These are phyloP conservation scores for Phyllosticta citribraziliensis DNA, from an alignment of 2,329 filamentous ascomycete genomes.

Conservation along the genomic window DNA sequence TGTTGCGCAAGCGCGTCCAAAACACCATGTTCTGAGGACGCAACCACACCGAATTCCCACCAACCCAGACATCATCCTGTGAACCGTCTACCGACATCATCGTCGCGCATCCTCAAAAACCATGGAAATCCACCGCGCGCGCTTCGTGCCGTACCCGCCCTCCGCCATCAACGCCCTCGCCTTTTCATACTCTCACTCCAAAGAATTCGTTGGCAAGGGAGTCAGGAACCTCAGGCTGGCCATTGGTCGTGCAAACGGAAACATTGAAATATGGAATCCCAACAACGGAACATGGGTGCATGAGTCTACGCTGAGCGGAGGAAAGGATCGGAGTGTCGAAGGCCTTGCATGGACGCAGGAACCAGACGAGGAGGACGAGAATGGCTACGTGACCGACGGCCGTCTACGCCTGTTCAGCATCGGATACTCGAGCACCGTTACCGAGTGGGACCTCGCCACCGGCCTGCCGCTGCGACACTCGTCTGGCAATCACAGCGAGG, in stretches of 20 bases:
- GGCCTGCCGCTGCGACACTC: conserved; percentile 71
- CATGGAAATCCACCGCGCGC: conserved; percentile 96
- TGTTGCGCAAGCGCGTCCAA: neutral
- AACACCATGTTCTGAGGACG: neutral
- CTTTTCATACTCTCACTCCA: conserved; percentile 65
- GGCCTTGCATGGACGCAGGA: conserved; percentile 87
- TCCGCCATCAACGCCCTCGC: conserved; percentile 90
- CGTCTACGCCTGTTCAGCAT: conserved; percentile 88
- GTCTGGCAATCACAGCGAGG: conserved; percentile 86
- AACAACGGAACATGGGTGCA: conserved; percentile 71
- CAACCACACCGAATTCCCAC: neutral
- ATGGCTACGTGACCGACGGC: conserved; percentile 53
- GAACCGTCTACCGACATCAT: neutral
- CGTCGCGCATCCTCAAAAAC: conserved; percentile 4
- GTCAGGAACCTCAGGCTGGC: conserved; percentile 52
- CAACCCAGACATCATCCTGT: no score
- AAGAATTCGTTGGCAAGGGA: conserved; percentile 5
- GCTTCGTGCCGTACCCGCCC: conserved; percentile 87
- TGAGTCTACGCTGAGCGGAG: conserved; percentile 75
- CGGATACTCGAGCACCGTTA: conserved; percentile 82
- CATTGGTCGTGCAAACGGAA: conserved; percentile 84
- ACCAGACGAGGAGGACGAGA: conserved; percentile 56
- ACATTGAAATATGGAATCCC: conserved; percentile 97
- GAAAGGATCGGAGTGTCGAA: conserved; percentile 78
- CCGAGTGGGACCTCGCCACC: conserved; percentile 85